phyloP scores from a whole-genome alignment of 352 stramenopile species.

The Globisporangium echinulatum region DNA sequence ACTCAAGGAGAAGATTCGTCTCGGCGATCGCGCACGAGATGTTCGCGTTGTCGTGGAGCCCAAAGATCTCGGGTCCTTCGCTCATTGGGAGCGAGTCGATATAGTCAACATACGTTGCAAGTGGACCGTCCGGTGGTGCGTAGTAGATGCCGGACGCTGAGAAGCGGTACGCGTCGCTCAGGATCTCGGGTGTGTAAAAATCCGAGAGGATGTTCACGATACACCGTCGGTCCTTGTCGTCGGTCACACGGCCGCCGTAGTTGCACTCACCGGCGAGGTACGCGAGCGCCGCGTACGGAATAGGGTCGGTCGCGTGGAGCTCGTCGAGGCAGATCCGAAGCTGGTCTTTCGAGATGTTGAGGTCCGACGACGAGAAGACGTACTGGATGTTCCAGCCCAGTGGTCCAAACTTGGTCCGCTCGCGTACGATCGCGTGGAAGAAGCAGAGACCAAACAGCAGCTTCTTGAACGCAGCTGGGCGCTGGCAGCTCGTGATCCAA shows the following conservation, averaged over 20 bases:
- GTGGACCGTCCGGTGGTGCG: conserved; percentile 35
- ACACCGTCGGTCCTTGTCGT: conserved; percentile 90
- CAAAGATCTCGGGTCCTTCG: conserved; percentile 83
- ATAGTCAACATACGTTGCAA: conserved; percentile 65
- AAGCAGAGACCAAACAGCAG: conserved; percentile 88
- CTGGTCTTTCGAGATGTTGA: conserved; percentile 84
- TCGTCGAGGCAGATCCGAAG: conserved; percentile 82
- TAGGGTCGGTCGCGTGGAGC: conserved; percentile 42
- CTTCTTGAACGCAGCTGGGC: conserved; percentile 74
- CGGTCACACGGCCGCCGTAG: conserved; percentile 92
- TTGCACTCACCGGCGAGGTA: conserved; percentile 94
- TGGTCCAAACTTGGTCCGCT: conserved; percentile 81
- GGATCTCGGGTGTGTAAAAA: conserved; percentile 77
- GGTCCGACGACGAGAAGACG: conserved; percentile 78
- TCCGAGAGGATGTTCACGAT: conserved; percentile 83
- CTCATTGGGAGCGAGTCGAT: conserved; percentile 82
- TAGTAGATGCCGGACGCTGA: conserved; percentile 82
- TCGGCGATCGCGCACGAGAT: conserved; percentile 87
- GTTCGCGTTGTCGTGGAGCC: conserved; percentile 83
- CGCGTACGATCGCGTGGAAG: conserved; percentile 88
- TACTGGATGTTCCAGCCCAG: conserved; percentile 89
- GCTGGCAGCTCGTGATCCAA: conserved; percentile 62
- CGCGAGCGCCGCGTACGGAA: conserved; percentile 88
- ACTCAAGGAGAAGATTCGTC: conserved; percentile 84
- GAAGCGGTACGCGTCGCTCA: conserved; percentile 74